Evolutionary conservation across 2,329 filamentous ascomycete species (phyloP).

Genomic region (Sclerotinia trifoliorum): DNA sequence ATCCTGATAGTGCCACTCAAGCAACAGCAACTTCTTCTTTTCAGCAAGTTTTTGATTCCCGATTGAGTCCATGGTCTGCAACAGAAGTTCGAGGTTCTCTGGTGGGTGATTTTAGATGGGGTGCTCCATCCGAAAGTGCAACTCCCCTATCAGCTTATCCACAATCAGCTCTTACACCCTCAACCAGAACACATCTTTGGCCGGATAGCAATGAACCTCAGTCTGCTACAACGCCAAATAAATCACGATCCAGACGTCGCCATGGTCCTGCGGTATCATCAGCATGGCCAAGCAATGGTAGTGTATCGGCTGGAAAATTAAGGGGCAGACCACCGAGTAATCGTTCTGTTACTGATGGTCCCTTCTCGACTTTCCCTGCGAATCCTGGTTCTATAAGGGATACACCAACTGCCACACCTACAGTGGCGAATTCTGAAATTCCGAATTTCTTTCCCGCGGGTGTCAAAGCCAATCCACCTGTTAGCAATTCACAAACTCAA

Average conservation of each 20-base stretch:
- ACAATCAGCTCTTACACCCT: slow-evolving; percentile 73
- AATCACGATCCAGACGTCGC: slow-evolving; percentile 55
- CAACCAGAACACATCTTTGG: slow-evolving; percentile 45
- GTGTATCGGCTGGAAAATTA: slow-evolving; percentile 64
- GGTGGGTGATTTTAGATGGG: slow-evolving; percentile 34
- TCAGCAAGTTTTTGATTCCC: slow-evolving; percentile 31
- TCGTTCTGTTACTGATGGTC: slow-evolving; percentile 61
- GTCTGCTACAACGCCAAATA: slow-evolving; percentile 71
- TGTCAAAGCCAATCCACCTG: slow-evolving; percentile 25
- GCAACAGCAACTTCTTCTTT: slow-evolving; percentile 41
- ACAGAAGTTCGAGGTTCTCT: slow-evolving; percentile 33
- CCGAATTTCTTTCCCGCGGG: slow-evolving; percentile 39
- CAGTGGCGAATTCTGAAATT: slow-evolving; percentile 45
- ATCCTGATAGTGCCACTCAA: slow-evolving; percentile 44
- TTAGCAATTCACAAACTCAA: slow-evolving; percentile 28
- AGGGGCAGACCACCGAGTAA: slow-evolving; percentile 78
- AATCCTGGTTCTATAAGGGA: slow-evolving; percentile 51
- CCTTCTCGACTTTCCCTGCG: slow-evolving; percentile 68
- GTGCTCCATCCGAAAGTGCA: slow-evolving; percentile 51
- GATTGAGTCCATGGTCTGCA: slow-evolving; percentile 36
- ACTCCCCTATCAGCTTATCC: slow-evolving; percentile 70
- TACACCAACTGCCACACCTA: slow-evolving; percentile 45
- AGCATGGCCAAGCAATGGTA: slow-evolving; percentile 73
- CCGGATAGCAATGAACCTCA: slow-evolving; percentile 59
- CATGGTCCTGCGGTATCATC: slow-evolving; percentile 88